Conservation (phyloP, 2,329 filamentous ascomycete genomes). For the Neoarthrinium moseri region DNA sequence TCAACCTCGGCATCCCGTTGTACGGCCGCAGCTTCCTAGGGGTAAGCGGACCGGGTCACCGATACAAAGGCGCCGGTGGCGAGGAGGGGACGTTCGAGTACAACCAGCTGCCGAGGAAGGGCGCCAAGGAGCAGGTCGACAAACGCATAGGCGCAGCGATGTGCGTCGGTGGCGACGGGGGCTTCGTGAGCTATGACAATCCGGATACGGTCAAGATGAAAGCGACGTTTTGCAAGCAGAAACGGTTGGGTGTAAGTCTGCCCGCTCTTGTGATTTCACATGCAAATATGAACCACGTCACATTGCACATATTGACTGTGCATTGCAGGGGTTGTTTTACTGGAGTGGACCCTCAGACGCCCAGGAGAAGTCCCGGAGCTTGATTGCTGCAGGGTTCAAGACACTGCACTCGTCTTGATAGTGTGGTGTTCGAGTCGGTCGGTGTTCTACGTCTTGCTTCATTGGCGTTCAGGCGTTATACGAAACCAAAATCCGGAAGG, state of each 20-base stretch:
- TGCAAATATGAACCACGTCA: neutral
- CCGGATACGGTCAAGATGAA: slow-evolving; percentile 74
- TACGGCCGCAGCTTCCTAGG: slow-evolving; percentile 75
- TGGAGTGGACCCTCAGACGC: slow-evolving; percentile 77
- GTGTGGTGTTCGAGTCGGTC: neutral
- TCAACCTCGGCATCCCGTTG: slow-evolving; percentile 72
- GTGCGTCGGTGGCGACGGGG: slow-evolving; percentile 71
- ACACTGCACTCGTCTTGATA: slow-evolving; percentile 52
- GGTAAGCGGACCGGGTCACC: slow-evolving; percentile 63
- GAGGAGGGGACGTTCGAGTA: slow-evolving; percentile 75
- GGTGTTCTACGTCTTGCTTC: too few relatives aligned
- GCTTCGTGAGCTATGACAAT: slow-evolving; percentile 79
- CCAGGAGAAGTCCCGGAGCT: slow-evolving; percentile 53
- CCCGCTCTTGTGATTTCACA: too few relatives aligned
- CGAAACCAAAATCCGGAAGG: neutral
- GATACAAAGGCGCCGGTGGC: slow-evolving; percentile 53
- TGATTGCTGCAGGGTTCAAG: slow-evolving; percentile 59
- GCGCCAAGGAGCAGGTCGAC: slow-evolving; percentile 67
- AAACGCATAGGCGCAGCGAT: slow-evolving; percentile 66
- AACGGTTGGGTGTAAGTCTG: slow-evolving; percentile 60
- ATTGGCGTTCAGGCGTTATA: too few relatives aligned
- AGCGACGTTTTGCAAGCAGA: slow-evolving; percentile 69
- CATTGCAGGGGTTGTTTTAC: slow-evolving; percentile 72
- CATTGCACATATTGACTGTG: neutral
- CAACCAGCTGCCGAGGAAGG: slow-evolving; percentile 60